A percentile compares a stretch with the other conserved stretches of the same genome.
Evolutionary conservation across 352 stramenopile genomes (phyloP).

Genomic region (Phytopythium boreale): DNA sequence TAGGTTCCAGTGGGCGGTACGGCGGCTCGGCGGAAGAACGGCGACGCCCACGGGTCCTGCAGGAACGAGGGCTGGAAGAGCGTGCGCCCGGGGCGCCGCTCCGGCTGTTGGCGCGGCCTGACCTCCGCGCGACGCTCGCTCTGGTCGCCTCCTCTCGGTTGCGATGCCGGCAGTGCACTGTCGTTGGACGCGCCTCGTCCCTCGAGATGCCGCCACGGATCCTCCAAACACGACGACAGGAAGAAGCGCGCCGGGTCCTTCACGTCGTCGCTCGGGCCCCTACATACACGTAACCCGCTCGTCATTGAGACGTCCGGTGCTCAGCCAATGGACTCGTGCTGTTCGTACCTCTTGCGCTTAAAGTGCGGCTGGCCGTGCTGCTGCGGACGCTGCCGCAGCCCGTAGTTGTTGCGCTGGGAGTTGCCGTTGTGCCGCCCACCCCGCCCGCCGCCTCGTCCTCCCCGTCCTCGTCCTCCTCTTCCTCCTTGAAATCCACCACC

Average conservation of each 20-base stretch:
- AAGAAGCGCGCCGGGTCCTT: conserved; percentile 52
- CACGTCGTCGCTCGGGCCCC: conserved; percentile 38
- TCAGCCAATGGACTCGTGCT: too few species aligned
- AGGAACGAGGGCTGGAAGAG: conserved; percentile 76
- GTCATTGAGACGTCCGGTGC: not conserved
- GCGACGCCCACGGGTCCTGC: conserved; percentile 43
- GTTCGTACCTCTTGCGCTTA: conserved; percentile 44
- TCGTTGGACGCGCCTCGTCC: not conserved
- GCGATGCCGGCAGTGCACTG: not conserved
- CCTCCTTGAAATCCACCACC: conserved; percentile 14
- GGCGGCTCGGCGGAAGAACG: not conserved
- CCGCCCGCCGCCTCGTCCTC: conserved; percentile 17
- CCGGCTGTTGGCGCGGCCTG: not conserved
- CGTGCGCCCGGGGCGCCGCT: conserved; percentile 34
- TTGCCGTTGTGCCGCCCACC: conserved; percentile 11
- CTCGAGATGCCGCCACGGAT: conserved; percentile 56
- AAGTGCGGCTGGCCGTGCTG: conserved; percentile 10
- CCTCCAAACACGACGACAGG: conserved; percentile 58
- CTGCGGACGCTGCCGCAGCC: not conserved
- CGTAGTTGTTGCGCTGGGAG: not conserved
- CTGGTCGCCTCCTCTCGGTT: not conserved
- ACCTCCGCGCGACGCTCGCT: not conserved
- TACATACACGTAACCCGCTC: conserved; percentile 4
- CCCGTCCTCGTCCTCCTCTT: conserved; percentile 10
- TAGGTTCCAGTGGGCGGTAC: not conserved